These are phyloP conservation scores for Beauveria asiatica DNA, from an alignment of 2,329 filamentous ascomycete species.

Conservation along the genomic window DNA sequence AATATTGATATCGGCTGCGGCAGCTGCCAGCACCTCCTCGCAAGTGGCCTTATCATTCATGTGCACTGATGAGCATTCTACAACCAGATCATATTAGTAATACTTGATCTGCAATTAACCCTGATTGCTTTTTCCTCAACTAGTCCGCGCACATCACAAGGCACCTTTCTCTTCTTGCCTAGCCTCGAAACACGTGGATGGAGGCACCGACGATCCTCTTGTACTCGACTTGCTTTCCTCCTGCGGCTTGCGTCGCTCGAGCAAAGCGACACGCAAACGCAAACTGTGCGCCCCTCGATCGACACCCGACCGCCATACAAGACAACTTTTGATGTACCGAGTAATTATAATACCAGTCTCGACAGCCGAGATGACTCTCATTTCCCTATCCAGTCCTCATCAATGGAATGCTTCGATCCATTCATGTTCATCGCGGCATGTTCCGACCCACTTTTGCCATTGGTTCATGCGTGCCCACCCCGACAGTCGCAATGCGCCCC, in stretches of 20 bases:
- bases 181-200: no score
- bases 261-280: neutral
- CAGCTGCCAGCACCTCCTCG: no score
- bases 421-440: neutral
- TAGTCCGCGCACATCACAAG: no score
- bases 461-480: neutral
- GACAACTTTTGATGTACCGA: neutral
- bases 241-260: neutral
- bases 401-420: neutral
- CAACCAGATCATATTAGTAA: no score
- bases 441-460: neutral
- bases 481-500: no score
- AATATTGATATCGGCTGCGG: no score
- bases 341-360: conserved; percentile 1
- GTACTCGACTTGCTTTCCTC: neutral
- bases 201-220: no score
- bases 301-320: neutral
- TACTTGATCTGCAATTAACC: no score
- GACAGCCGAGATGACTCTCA: neutral
- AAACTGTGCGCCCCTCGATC: neutral
- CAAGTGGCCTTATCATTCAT: no score
- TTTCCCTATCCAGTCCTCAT: neutral
- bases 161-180: no score
- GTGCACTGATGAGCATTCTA: no score
- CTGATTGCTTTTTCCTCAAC: no score